Base-by-base conservation (phyloP, 83 land plant genomes). In the Isoetes engelmannii region DNA sequence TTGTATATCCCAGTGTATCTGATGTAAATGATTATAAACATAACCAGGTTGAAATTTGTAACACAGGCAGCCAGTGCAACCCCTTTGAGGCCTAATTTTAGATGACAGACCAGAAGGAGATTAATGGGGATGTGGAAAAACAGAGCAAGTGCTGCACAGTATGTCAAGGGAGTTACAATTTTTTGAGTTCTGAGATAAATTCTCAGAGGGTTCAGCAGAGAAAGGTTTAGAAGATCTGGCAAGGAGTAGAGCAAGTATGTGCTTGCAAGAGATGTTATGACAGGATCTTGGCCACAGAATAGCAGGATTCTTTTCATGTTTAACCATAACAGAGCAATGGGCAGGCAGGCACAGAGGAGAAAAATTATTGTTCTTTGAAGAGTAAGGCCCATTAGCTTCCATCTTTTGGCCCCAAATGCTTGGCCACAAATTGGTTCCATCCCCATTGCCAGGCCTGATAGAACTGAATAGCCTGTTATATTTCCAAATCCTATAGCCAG, bases 341-440 rank as follows among this genome's bases (percentile, higher is more conserved):
- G 62, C 10, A 12, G 12, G 62, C 20, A 59, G 55, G 62, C 18
- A 37, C 62, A 59, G 62, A 18, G 19, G 18, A 59, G 19, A 37
- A 59, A 59, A 37, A 59, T 42, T 8, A 59, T 42, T 0, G 62
- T 19, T 18, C 62, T 18, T 42, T 59, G 62, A 20, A 59, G 62
- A 8, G 62, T 59, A 0, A 59, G 62, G 19, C 62, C 62, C 62
- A 59, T 59, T 3, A 59, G 62, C 62, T 59, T 59, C 62, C 62
- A 59, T 42, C 19, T 12, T 18, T 59, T 18, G 18, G 62, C 62
- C 10, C 62, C 62, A 37, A 59, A 59, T 9, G 62, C 62, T 18
- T 59, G 62, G 62, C 62, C 62, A 37, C 62, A 59, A 12, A 59
- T 59, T 0, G 62, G 62, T 42, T 59, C 62, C 62, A 59, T 59